Percentiles rank a stretch among this genome's conserved stretches.
These are phyloP conservation scores for Pseudisothecium myosuroides DNA, from an alignment of 225 moss, liverwort and hornwort genomes.

Conservation along the genomic window DNA sequence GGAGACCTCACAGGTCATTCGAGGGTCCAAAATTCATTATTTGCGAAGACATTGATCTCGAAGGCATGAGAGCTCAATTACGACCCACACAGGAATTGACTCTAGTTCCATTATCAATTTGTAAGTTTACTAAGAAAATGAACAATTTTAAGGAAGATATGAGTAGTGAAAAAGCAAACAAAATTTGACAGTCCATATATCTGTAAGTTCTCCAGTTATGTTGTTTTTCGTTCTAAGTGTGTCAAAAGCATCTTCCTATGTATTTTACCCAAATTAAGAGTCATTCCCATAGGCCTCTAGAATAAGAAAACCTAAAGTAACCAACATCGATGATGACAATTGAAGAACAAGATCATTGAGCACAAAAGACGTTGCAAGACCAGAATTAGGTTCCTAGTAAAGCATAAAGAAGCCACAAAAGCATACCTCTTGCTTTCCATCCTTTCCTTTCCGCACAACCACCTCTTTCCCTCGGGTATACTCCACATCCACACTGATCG, in stretches of 20 bases:
- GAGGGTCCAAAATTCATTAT: not conserved
- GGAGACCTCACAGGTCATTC: not conserved
- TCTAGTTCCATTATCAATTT: not conserved
- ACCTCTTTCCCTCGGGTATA: constrained; percentile 98
- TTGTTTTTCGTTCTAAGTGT: not conserved
- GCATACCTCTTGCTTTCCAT: constrained; percentile 64
- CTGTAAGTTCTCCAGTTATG: not conserved
- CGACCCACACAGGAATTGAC: not conserved
- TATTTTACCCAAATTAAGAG: not conserved
- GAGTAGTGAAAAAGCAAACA: not conserved
- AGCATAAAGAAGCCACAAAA: not conserved
- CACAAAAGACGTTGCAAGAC: not conserved
- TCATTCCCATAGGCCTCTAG: not conserved
- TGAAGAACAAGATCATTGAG: not conserved
- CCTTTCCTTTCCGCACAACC: constrained; percentile 91
- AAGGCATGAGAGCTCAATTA: not conserved
- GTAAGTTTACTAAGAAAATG: not conserved
- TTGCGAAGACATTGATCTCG: not conserved
- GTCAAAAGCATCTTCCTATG: not conserved
- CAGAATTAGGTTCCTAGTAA: not conserved
- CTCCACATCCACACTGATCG: constrained; percentile 96
- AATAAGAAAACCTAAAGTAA: not conserved
- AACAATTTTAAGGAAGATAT: not conserved
- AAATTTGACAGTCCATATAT: not conserved
- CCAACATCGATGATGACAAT: not conserved